Evolutionary conservation across 2,329 filamentous ascomycete genomes (phyloP), one percentile per base, ranked within the genome.

Genomic region (Dichotomopilus funicola): DNA sequence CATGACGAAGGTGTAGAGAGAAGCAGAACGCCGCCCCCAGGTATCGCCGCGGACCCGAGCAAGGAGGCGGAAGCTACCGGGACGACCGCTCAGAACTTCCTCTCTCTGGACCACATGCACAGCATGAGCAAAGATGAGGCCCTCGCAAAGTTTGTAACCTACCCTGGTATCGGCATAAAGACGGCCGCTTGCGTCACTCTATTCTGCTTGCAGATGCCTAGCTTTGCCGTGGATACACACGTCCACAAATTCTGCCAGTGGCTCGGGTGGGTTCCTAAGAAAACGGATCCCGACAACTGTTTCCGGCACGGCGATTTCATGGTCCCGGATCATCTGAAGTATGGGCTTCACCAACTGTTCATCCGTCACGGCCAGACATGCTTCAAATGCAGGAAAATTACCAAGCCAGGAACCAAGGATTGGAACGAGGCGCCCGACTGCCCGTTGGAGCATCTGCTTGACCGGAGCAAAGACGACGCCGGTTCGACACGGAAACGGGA

Each of bases 1-100:
- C 83, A 87, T 64, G 73, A 82, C 45, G 83, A 89, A 62, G 89
- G 72, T 6, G 69, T 81, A 5, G 70, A 77, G 44, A 72, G 73
- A 2, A 70, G 72, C 1, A 53, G 68, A 5, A 62, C 69, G 27
- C 71, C 75, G 56, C 69, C 70, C 0, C 64, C 73, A 10, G 70
- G 3, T 2, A 11, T 34, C 1, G 43, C 9, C 6, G 34, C 75
- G 80, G 61, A 85, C 82, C 62, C 69, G 80, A 9, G 5, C 33
- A 42, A 44, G 34, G 37, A 36, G 8, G 36, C 1, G 31, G 12
- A 4, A 13, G 38, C 40, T 38, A 31, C 50, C 10, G 36, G 33
- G 12, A 49, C 46, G 35, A 19, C 10, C 4, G 41, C 40, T 1
- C 37, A 33, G 2, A 34, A 62, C 11, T 44, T 58, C 40, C 76